Evolutionary conservation across 2,329 filamentous ascomycete species (phyloP), one percentile per base, ranked within the genome.

Genomic region (Harringtonia aguacate): DNA sequence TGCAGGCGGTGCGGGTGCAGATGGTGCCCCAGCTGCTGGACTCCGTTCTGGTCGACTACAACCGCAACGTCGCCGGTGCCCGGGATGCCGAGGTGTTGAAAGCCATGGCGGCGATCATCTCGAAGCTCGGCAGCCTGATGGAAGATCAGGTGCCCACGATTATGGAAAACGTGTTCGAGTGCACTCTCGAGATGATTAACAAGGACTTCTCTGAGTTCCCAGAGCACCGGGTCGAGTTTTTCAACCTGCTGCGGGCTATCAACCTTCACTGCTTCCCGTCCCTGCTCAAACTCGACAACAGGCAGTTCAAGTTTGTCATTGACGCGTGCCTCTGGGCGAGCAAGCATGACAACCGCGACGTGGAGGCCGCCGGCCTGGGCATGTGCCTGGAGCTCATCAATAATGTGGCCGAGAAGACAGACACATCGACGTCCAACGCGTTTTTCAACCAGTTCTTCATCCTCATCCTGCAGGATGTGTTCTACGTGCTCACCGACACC

Each of bases 271-370:
- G 92, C 66, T 98, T 98, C 80, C 87, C 87, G 39, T 79, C 92
- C 1, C 75, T 98, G 20, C 74, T 98, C 52, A 94, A 94, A 65
- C 79, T 98, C 29, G 90, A 98, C 60, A 90, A 86, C 57, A 81
- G 87, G 47, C 92, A 95, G 60, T 98, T 98, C 79, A 98, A 98
- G 68, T 94, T 97, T 59, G 89, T 98, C 56, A 97, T 98, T 53
- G 92, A 98, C 63, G 94, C 90, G 30, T 98, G 94, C 72, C 88
- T 97, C 75, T 98, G 92, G 94, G 92, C 94, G n/a, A 95, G 90
- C 71, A 98, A 98, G 72, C 92, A 98, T 65, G 92, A 98, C 68
- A 98, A 98, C 67, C 85, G 92, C 48, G 88, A 95, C 59, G 92
- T 98, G 27, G 92, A 98, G 65, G 87, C 86, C 53, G 94, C 92